A percentile compares a stretch with the other conserved stretches of the same genome.
These are phyloP conservation scores for Camellia lanceoleosa DNA, from an alignment of 148 eudicot genomes.

Conservation along the genomic window DNA sequence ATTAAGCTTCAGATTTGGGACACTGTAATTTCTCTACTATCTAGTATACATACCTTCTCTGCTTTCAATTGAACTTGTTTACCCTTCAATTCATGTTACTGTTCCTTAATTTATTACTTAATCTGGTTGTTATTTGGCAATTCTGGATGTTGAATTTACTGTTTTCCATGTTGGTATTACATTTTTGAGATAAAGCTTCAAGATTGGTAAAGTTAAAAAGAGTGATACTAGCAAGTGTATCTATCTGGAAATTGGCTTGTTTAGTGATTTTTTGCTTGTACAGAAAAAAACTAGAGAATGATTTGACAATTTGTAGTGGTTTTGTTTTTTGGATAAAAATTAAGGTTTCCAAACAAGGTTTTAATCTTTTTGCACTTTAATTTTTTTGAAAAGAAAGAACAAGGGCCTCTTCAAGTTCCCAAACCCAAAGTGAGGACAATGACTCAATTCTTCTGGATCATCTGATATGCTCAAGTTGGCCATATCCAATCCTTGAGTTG, in stretches of 20 bases:
- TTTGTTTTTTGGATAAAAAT: too few species aligned
- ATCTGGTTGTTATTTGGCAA: background rate
- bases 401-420: background rate
- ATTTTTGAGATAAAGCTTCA: too few species aligned
- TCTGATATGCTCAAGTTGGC: too few species aligned
- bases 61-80: background rate
- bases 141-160: background rate
- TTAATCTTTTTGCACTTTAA: background rate
- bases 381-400: background rate
- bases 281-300: too few species aligned
- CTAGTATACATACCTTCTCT: background rate
- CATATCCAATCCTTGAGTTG: too few species aligned
- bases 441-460: too few species aligned
- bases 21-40: conserved; percentile 36
- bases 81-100: background rate
- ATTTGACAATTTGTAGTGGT: too few species aligned
- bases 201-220: too few species aligned
- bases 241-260: too few species aligned
- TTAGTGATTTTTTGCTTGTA: too few species aligned
- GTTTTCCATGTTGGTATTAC: background rate
- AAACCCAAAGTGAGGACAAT: background rate
- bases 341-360: too few species aligned
- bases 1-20: conserved; percentile 86
- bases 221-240: too few species aligned
- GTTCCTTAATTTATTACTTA: background rate